These are phyloP conservation scores for Verticillium nubilum DNA, from an alignment of 2,329 filamentous ascomycete species.

Conservation along the genomic window DNA sequence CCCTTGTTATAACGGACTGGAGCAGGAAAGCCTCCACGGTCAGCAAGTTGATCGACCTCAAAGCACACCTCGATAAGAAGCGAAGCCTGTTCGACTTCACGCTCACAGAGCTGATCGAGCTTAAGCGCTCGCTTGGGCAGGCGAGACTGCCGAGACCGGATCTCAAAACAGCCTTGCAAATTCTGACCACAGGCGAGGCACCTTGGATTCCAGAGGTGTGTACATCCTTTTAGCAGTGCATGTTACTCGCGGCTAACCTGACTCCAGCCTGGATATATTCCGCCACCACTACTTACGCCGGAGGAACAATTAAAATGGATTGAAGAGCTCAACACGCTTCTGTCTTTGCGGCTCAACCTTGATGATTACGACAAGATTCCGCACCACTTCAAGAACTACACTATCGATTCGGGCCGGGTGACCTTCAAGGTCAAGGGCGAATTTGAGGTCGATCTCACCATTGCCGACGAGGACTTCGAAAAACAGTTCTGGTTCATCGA, in stretches of 20 bases:
- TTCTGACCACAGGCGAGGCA: slow-evolving; percentile 73
- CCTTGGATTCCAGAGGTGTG: slow-evolving; percentile 74
- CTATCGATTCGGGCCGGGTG: slow-evolving; percentile 77
- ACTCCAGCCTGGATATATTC: slow-evolving; percentile 68
- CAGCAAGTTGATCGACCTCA: slow-evolving; percentile 83
- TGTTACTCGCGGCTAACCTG: slow-evolving; percentile 1
- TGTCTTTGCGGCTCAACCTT: slow-evolving; percentile 78
- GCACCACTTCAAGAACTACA: slow-evolving; percentile 69
- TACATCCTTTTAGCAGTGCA: slow-evolving; percentile 12
- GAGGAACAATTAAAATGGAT: slow-evolving; percentile 70
- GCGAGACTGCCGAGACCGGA: slow-evolving; percentile 86
- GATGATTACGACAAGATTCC: slow-evolving; percentile 76
- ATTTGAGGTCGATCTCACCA: slow-evolving; percentile 89
- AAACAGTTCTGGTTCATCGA: slow-evolving; percentile 94
- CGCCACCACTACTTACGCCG: slow-evolving; percentile 63
- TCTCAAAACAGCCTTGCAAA: slow-evolving; percentile 79
- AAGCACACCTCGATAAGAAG: slow-evolving; percentile 64
- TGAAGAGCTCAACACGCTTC: slow-evolving; percentile 74
- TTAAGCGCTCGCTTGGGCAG: slow-evolving; percentile 66
- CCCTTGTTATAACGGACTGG: slow-evolving; percentile 88
- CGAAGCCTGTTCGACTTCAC: slow-evolving; percentile 54
- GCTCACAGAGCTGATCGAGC: slow-evolving; percentile 59
- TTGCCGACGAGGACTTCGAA: slow-evolving; percentile 76
- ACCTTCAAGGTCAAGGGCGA: slow-evolving; percentile 80
- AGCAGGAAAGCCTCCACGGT: slow-evolving; percentile 73